A percentile compares a stretch with the other conserved stretches of the same genome.
phyloP scores from a whole-genome alignment of 441 rosid species.

The Pelargonium cotyledonis region DNA sequence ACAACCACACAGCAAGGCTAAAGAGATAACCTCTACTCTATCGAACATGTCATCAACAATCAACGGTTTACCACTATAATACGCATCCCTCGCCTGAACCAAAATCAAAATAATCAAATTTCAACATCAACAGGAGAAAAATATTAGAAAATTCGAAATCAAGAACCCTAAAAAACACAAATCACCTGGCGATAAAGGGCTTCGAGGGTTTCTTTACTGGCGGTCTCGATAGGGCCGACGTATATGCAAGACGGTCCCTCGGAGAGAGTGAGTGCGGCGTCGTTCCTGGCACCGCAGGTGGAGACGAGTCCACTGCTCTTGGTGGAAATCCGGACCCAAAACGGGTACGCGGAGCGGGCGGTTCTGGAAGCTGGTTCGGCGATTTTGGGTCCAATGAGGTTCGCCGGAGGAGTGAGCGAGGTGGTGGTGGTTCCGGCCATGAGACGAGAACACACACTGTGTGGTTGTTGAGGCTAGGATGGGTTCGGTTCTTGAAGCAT shows the following conservation, averaged over 20 bases:
- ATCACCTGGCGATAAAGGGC: conserved; percentile 81
- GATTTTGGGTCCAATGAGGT: background rate
- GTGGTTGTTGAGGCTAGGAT: too few species aligned
- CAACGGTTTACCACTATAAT: conserved; percentile 78
- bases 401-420: background rate
- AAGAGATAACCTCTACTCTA: conserved; percentile 71
- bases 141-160: background rate
- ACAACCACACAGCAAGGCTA: background rate
- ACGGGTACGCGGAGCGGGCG: conserved; percentile 1
- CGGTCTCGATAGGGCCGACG: conserved; percentile 91
- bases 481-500: too few species aligned
- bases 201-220: conserved; percentile 82
- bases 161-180: background rate
- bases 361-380: background rate
- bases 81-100: conserved; percentile 71
- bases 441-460: background rate
- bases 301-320: conserved; percentile 21
- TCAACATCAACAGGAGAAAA: background rate
- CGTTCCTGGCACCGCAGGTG: conserved; percentile 25
- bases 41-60: conserved; percentile 95
- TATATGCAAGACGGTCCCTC: conserved; percentile 88
- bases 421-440: background rate
- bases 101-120: background rate
- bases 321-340: background rate
- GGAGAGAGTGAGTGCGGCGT: conserved; percentile 19